Percentiles rank a stretch among this genome's conserved stretches.
Evolutionary conservation across 1,139 yeast species (phyloP).

Genomic region (Candida sp.): DNA sequence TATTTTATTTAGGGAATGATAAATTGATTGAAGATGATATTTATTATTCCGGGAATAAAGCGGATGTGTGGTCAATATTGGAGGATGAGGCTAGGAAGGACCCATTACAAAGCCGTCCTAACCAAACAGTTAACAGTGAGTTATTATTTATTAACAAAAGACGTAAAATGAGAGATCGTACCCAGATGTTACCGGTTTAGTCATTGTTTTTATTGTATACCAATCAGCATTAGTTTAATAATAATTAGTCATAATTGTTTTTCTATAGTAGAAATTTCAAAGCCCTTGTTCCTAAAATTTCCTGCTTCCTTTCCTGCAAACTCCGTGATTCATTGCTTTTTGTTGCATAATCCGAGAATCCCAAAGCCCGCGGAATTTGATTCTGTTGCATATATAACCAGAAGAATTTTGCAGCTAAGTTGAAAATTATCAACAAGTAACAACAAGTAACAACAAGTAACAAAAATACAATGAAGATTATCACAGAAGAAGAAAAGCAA

Average conservation of each 20-base stretch:
- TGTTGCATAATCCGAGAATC: background rate
- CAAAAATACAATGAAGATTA: conserved; percentile 52
- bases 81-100: conserved; percentile 34
- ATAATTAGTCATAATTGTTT: too few species aligned
- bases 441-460: background rate
- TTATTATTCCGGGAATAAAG: conserved; percentile 32
- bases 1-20: conserved; percentile 68
- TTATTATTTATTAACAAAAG: conserved; percentile 51
- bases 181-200: conserved; percentile 8
- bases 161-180: conserved; percentile 29
- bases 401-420: background rate
- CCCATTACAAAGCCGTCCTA: conserved; percentile 2
- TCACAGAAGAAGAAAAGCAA: conserved; percentile 60
- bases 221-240: too few species aligned
- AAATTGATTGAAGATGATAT: conserved; percentile 41
- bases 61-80: conserved; percentile 21
- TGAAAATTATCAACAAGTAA: background rate
- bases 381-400: background rate
- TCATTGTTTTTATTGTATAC: background rate
- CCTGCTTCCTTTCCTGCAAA: background rate
- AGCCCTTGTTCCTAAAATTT: background rate
- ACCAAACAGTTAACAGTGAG: conserved; percentile 20
- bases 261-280: background rate
- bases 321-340: background rate
- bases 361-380: conserved; percentile 1